Conservation (phyloP, 2,329 filamentous ascomycete genomes). For the Phaeophleospora eucalypticola region DNA sequence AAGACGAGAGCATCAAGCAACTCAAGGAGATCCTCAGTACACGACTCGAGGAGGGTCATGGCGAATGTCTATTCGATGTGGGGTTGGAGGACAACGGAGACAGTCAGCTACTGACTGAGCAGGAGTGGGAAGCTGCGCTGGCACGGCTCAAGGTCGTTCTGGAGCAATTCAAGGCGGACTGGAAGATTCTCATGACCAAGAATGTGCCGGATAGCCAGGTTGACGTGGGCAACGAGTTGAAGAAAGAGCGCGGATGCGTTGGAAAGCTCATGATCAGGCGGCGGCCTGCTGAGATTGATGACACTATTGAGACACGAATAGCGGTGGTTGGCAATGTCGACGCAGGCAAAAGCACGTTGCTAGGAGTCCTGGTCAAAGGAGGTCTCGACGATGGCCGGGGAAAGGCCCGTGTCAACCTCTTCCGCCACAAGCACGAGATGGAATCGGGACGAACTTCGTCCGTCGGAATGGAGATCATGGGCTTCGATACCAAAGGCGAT, state of each 20-base stretch:
- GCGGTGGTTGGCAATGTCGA: slow-evolving; percentile 97
- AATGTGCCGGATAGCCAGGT: slow-evolving; percentile 71
- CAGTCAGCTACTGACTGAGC: slow-evolving; percentile 68
- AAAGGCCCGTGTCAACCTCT: slow-evolving; percentile 89
- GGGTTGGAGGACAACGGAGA: slow-evolving; percentile 89
- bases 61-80: slow-evolving; percentile 86
- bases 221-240: slow-evolving; percentile 61
- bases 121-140: slow-evolving; percentile 72
- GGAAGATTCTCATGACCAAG: slow-evolving; percentile 78
- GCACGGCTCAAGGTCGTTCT: slow-evolving; percentile 63
- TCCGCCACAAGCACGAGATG: slow-evolving; percentile 96
- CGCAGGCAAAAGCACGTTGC: slow-evolving; percentile 92
- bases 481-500: slow-evolving; percentile 82
- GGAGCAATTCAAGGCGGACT: slow-evolving; percentile 64
- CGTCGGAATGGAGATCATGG: slow-evolving; percentile 98
- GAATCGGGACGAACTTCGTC: slow-evolving; percentile 93
- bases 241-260: slow-evolving; percentile 68
- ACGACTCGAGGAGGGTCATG: slow-evolving; percentile 75
- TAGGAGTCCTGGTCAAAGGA: slow-evolving; percentile 93
- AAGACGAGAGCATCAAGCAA: slow-evolving; percentile 57
- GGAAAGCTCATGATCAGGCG: slow-evolving; percentile 85
- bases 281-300: slow-evolving; percentile 68
- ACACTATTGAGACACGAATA: slow-evolving; percentile 92
- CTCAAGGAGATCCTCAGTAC: slow-evolving; percentile 63
- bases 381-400: slow-evolving; percentile 92